A percentile compares a stretch with the other conserved stretches of the same genome.
Evolutionary conservation across 2,329 filamentous ascomycete genomes (phyloP).

Genomic region (Aureobasidium namibiae): DNA sequence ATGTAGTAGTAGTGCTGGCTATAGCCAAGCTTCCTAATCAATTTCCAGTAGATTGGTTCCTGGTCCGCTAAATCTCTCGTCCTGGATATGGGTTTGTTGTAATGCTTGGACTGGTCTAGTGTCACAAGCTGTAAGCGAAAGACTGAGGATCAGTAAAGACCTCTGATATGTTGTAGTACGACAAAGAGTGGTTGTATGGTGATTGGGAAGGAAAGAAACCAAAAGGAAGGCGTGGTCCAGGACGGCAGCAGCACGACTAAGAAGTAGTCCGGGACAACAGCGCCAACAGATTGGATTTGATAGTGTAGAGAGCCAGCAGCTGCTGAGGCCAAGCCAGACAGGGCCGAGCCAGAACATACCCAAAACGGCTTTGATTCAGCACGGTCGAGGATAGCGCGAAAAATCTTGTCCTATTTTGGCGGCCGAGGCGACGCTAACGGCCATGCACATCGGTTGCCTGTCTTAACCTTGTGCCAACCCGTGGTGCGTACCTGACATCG

Average conservation of each 20-base stretch:
- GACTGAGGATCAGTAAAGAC: slow-evolving; percentile 3
- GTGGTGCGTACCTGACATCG: slow-evolving; percentile 12
- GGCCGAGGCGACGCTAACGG: slow-evolving; percentile 9
- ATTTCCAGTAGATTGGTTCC: not conserved
- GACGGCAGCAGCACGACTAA: not conserved
- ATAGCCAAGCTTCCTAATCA: slow-evolving; percentile 6
- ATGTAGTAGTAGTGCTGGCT: not conserved
- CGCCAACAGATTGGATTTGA: slow-evolving; percentile 12
- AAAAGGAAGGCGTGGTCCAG: not conserved
- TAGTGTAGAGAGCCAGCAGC: slow-evolving; percentile 4
- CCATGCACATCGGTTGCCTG: slow-evolving; percentile 11
- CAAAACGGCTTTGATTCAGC: slow-evolving; percentile 12
- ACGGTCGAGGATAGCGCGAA: slow-evolving; percentile 6
- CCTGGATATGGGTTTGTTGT: not conserved
- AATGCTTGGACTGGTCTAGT: not conserved
- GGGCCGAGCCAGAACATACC: slow-evolving; percentile 8
- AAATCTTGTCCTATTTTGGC: slow-evolving; percentile 7
- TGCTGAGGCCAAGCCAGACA: slow-evolving; percentile 4
- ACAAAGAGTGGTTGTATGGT: not conserved
- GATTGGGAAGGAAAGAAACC: not conserved
- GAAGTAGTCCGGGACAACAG: not conserved
- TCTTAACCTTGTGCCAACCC: slow-evolving; percentile 7
- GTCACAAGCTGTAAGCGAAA: slow-evolving; percentile 1
- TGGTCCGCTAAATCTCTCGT: not conserved
- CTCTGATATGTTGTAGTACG: not conserved